Conservation (phyloP, 1,284 basidiomycete species). For the Apiotrichum gracile region DNA sequence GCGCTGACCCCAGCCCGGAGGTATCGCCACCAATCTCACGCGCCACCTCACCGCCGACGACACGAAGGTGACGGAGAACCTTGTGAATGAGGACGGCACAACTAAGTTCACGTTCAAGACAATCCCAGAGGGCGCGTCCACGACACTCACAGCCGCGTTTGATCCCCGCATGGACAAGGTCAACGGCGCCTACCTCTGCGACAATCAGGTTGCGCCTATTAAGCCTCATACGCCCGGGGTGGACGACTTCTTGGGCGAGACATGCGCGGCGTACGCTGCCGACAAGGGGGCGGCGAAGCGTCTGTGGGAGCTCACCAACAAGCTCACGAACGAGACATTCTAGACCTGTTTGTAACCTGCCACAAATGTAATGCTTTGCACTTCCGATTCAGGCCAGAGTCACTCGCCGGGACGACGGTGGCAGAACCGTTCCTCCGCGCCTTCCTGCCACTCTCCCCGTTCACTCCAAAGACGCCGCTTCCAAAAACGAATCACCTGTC, state of each 20-base stretch:
- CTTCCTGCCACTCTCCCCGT: too few relatives aligned
- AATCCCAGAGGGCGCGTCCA: constrained; percentile 8
- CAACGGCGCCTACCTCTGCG: constrained; percentile 8
- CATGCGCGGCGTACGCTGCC: not conserved
- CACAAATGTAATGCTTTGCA: too few relatives aligned
- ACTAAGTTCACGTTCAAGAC: constrained; percentile 3
- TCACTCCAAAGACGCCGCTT: too few relatives aligned
- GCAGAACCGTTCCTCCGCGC: too few relatives aligned
- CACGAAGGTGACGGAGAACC: not conserved
- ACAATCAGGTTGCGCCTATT: constrained; percentile 1
- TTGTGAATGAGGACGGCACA: constrained; percentile 6
- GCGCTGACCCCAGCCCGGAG: constrained; percentile 1
- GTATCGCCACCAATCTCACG: constrained; percentile 7
- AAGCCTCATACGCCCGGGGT: not conserved
- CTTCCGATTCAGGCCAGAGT: too few relatives aligned
- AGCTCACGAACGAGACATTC: not conserved
- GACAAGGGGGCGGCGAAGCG: not conserved
- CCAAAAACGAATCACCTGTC: too few relatives aligned
- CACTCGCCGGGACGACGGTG: too few relatives aligned
- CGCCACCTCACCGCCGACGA: constrained; percentile 4
- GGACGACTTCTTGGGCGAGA: not conserved
- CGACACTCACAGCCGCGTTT: constrained; percentile 9
- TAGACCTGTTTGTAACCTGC: too few relatives aligned
- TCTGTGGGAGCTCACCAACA: constrained; percentile 3
- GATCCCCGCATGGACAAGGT: not conserved